Percentiles rank a stretch among this genome's conserved stretches.
phyloP scores from a whole-genome alignment of 768 basidiomycete genomes.

The Kwoniella newhampshirensis region DNA sequence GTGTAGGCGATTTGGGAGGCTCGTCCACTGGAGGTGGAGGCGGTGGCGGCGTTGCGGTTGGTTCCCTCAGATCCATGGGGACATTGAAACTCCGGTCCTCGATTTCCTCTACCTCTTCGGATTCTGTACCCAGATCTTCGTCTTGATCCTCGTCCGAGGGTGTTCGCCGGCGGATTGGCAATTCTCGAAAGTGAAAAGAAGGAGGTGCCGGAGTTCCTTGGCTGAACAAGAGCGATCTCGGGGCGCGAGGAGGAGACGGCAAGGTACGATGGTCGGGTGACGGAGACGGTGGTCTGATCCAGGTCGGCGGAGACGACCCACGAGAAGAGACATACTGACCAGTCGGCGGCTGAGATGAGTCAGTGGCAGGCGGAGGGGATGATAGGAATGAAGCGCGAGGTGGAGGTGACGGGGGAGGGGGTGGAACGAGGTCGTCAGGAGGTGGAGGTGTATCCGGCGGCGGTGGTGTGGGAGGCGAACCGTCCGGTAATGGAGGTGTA shows the following conservation, averaged over 20 bases:
- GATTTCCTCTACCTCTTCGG: slow-evolving; percentile 46
- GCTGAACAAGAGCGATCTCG: slow-evolving; percentile 11
- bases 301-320: slow-evolving; percentile 28
- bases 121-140: slow-evolving; percentile 10
- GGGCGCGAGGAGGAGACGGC: slow-evolving; percentile 25
- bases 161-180: slow-evolving; percentile 22
- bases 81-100: slow-evolving; percentile 63
- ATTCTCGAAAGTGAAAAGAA: slow-evolving; percentile 48
- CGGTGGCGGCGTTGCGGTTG: slow-evolving; percentile 10
- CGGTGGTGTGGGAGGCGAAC: slow-evolving; percentile 11
- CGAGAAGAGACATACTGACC: slow-evolving; percentile 13
- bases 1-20: slow-evolving; percentile 17
- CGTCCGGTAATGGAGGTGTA: slow-evolving; percentile 6
- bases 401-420: slow-evolving; percentile 18
- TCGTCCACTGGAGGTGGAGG: slow-evolving; percentile 1
- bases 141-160: slow-evolving; percentile 15
- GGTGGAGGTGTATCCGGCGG: slow-evolving; percentile 30
- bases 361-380: slow-evolving; percentile 5
- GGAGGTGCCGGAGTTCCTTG: slow-evolving; percentile 29
- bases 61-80: slow-evolving; percentile 28
- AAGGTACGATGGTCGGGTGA: slow-evolving; percentile 8
- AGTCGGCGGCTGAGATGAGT: not conserved
- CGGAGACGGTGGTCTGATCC: slow-evolving; percentile 20
- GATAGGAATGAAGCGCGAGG: not conserved
- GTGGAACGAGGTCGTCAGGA: slow-evolving; percentile 9